These are phyloP conservation scores for Globisporangium uncinulatum DNA, from an alignment of 352 stramenopile genomes.

Conservation along the genomic window DNA sequence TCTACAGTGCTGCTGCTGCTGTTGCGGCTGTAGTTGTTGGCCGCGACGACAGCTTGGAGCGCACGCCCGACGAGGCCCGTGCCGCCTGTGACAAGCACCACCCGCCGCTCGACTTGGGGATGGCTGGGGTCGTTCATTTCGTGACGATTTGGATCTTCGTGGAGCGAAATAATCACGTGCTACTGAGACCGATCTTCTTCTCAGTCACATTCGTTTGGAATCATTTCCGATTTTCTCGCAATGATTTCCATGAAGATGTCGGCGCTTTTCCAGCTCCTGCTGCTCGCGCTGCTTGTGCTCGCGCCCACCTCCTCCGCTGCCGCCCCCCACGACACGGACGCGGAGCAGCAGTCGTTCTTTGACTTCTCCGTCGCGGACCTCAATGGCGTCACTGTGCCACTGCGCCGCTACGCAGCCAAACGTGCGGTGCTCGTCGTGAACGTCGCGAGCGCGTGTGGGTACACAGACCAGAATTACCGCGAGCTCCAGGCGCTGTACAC, in stretches of 20 bases:
- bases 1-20: slow-evolving; percentile 26
- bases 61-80: slow-evolving; percentile 92
- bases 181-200: too few species aligned
- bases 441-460: slow-evolving; percentile 73
- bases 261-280: too few species aligned
- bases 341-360: slow-evolving; percentile 29
- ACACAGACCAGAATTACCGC: slow-evolving; percentile 79
- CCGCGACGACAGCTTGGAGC: slow-evolving; percentile 51
- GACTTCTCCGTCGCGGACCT: slow-evolving; percentile 56
- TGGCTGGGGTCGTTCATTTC: background rate
- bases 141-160: too few species aligned
- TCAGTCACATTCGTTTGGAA: too few species aligned
- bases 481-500: slow-evolving; percentile 74
- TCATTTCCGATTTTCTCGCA: too few species aligned
- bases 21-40: background rate
- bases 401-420: slow-evolving; percentile 41
- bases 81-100: slow-evolving; percentile 95
- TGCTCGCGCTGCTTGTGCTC: too few species aligned
- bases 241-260: too few species aligned
- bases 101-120: slow-evolving; percentile 8
- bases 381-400: slow-evolving; percentile 31
- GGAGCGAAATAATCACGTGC: too few species aligned
- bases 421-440: slow-evolving; percentile 79
- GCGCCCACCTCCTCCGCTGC: too few species aligned
- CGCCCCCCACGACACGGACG: too few species aligned